These are phyloP conservation scores for Elongisporangium anandrum DNA, from an alignment of 352 stramenopile species.

Conservation along the genomic window DNA sequence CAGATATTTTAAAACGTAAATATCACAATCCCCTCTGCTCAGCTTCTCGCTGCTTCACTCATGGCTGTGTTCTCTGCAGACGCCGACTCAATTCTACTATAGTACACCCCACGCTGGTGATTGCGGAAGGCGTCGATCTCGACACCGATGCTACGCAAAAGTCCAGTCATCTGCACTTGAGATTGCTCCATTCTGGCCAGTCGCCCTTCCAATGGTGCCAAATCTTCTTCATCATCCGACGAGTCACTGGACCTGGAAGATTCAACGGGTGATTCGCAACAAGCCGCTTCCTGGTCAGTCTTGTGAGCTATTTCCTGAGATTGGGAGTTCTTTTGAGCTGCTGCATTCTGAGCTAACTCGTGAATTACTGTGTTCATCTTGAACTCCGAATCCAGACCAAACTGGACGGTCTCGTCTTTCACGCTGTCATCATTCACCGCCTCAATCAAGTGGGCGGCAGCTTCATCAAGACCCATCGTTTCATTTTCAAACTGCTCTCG, in stretches of 20 bases:
- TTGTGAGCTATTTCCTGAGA: neutral
- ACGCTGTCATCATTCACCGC: slow-evolving; percentile 15
- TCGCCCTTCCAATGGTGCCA: neutral
- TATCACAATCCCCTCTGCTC: too few species aligned
- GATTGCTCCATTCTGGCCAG: neutral
- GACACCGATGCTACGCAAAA: neutral
- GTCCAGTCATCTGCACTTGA: neutral
- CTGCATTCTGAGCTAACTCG: neutral
- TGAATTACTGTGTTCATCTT: neutral
- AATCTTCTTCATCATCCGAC: neutral
- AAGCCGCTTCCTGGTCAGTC: neutral
- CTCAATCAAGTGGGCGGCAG: neutral
- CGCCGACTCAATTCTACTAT: neutral
- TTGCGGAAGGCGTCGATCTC: neutral
- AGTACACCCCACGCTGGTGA: neutral
- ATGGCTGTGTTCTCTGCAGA: neutral
- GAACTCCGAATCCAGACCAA: slow-evolving; percentile 11
- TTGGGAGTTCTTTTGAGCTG: too few species aligned
- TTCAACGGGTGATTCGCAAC: neutral
- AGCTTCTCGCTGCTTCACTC: neutral
- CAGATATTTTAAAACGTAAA: too few species aligned
- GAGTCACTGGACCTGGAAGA: neutral
- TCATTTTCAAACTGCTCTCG: slow-evolving; percentile 8
- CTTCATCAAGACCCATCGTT: neutral
- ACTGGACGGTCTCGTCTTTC: slow-evolving; percentile 19